Conservation (phyloP, 257 asterid genomes). For the Paraleonurus japonicus region DNA sequence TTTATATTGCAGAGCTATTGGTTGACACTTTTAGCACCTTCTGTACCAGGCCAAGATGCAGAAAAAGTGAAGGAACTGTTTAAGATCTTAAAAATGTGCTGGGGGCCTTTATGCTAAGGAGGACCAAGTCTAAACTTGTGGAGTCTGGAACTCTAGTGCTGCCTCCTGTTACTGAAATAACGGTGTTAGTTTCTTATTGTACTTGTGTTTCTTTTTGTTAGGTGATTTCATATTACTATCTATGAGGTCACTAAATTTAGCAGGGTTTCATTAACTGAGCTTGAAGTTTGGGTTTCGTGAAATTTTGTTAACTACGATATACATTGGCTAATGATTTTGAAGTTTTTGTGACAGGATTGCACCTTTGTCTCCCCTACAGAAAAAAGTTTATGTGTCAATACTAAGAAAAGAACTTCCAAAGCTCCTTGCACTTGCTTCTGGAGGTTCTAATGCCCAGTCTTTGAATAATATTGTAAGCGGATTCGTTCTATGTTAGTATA, state of each 20-base stretch:
- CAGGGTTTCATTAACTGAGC: conserved; percentile 16
- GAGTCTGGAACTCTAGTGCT: conserved; percentile 72
- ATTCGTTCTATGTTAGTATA: conserved; percentile 1
- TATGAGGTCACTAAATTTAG: conserved; percentile 10
- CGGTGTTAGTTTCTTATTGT: conserved; percentile 65
- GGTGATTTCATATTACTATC: conserved; percentile 5
- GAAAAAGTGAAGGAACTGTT: conserved; percentile 58
- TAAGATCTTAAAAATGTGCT: conserved; percentile 62
- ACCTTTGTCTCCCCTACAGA: conserved; percentile 76
- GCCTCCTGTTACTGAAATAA: conserved; percentile 87
- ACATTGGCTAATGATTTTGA: conserved; percentile 22
- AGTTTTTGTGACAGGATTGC: conserved; percentile 62
- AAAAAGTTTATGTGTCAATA: conserved; percentile 79
- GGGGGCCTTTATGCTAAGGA: conserved; percentile 93
- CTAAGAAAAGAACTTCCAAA: conserved; percentile 85
- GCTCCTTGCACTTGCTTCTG: conserved; percentile 83
- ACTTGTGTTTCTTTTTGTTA: conserved; percentile 8
- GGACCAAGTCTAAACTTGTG: conserved; percentile 81
- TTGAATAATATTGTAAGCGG: conserved; percentile 75
- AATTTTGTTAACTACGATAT: background rate
- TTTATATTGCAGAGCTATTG: conserved; percentile 6
- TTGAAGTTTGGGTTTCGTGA: conserved; percentile 1
- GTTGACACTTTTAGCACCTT: conserved; percentile 17
- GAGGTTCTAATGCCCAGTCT: conserved; percentile 63
- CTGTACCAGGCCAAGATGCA: conserved; percentile 52